Conservation (phyloP, 108 stramenopile genomes). For the Nitzschia sp. region DNA sequence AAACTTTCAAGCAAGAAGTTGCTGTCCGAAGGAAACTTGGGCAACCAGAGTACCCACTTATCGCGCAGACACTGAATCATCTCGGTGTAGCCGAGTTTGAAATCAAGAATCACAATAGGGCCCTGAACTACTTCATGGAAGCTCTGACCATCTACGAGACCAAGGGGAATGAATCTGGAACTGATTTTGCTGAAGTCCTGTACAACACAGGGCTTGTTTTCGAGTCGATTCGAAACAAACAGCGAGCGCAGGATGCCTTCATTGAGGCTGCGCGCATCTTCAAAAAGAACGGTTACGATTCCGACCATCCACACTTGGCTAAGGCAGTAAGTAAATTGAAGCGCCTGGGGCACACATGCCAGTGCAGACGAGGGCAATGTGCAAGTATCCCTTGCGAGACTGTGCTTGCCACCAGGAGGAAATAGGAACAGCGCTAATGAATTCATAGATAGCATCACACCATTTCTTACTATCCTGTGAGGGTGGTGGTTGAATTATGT, state of each 20-base stretch:
- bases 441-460: not conserved
- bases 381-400: not conserved
- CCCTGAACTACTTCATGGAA: slow-evolving; percentile 57
- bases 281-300: slow-evolving; percentile 40
- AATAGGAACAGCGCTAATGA: no score
- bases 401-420: not conserved
- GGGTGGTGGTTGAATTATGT: no score
- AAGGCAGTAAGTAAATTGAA: slow-evolving; percentile 39
- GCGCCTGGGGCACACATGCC: slow-evolving; percentile 15
- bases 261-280: slow-evolving; percentile 48
- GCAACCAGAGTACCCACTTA: slow-evolving; percentile 46
- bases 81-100: slow-evolving; percentile 53
- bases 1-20: slow-evolving; percentile 60
- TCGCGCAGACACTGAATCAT: slow-evolving; percentile 48
- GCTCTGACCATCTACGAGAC: slow-evolving; percentile 52
- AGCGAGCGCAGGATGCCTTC: slow-evolving; percentile 47
- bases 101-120: slow-evolving; percentile 43
- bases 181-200: slow-evolving; percentile 50
- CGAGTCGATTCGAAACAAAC: slow-evolving; percentile 39
- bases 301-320: slow-evolving; percentile 36
- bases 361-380: not conserved
- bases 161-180: slow-evolving; percentile 21
- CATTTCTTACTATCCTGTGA: not conserved
- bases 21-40: slow-evolving; percentile 52
- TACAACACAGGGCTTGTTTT: slow-evolving; percentile 57